phyloP scores from a whole-genome alignment of 768 basidiomycete species.

The Hericium erinaceus region DNA sequence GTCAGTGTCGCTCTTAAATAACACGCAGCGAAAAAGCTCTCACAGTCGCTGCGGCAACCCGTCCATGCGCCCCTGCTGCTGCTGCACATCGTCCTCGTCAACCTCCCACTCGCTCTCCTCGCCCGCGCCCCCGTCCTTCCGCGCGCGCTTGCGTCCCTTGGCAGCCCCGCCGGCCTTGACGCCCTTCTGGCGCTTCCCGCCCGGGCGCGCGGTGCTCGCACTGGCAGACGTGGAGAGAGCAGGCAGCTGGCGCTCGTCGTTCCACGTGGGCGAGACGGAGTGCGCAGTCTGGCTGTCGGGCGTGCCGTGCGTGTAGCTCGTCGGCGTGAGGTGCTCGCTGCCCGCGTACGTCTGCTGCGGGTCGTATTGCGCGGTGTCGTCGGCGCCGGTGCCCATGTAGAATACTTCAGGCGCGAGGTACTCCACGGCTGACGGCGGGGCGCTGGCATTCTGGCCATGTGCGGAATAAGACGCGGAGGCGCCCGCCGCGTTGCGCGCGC shows the following conservation, averaged over 20 bases:
- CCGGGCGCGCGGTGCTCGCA: neutral
- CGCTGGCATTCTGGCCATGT: too few species aligned
- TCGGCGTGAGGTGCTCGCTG: neutral
- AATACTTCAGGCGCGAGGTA: neutral
- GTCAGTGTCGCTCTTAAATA: too few species aligned
- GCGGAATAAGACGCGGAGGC: too few species aligned
- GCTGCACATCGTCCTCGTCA: neutral
- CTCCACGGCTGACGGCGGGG: neutral
- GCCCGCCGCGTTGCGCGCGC: too few species aligned
- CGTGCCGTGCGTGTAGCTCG: conserved; percentile 1
- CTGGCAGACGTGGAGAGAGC: neutral
- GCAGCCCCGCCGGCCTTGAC: neutral
- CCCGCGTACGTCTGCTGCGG: neutral
- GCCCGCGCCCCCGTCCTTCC: neutral
- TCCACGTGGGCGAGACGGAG: conserved; percentile 3
- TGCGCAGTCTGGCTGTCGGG: neutral
- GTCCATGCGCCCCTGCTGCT: neutral
- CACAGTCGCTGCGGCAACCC: conserved; percentile 2
- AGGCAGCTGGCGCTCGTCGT: neutral
- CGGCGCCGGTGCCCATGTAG: neutral
- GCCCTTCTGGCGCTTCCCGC: neutral
- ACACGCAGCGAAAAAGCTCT: neutral
- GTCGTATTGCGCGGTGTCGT: neutral
- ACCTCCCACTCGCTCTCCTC: neutral
- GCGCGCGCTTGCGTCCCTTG: neutral